phyloP scores from a whole-genome alignment of 768 basidiomycete species.

The Trichaptum fuscoviolaceum region DNA sequence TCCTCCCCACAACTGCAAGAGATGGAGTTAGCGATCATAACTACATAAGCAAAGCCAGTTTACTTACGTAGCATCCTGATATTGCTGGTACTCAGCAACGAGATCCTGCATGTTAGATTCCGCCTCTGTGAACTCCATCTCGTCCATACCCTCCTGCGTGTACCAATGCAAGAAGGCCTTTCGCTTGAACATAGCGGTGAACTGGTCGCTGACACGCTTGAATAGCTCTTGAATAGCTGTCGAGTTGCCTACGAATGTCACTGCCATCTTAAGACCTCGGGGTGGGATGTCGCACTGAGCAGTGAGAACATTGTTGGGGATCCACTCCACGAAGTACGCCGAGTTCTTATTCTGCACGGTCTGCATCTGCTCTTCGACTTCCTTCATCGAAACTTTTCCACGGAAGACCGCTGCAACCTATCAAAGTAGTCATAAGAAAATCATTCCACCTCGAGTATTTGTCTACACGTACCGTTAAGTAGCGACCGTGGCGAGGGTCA shows the following conservation, averaged over 20 bases:
- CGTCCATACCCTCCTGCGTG: constrained; percentile 99
- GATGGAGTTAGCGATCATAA: neutral
- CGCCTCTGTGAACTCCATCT: constrained; percentile 99
- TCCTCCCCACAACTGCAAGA: constrained; percentile 72
- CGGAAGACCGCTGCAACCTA: constrained; percentile 95
- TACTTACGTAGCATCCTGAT: constrained; percentile 88
- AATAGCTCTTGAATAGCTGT: constrained; percentile 97
- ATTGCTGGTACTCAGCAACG: constrained; percentile 96
- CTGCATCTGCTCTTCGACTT: constrained; percentile 99
- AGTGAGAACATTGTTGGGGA: constrained; percentile 97
- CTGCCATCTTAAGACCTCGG: constrained; percentile 92
- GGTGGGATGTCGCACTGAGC: constrained; percentile 99
- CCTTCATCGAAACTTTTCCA: constrained; percentile 99
- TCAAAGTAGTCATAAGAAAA: neutral
- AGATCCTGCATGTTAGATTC: constrained; percentile 99
- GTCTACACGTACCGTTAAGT: constrained; percentile 70
- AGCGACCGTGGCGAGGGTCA: constrained; percentile 94
- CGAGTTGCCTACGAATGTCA: constrained; percentile 96
- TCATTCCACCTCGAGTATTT: neutral
- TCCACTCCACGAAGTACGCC: constrained; percentile 99
- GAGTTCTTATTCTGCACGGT: constrained; percentile 97
- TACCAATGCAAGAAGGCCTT: constrained; percentile 99
- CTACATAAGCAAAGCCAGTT: neutral
- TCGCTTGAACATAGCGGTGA: constrained; percentile 98
- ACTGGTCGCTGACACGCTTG: constrained; percentile 98